Conservation (phyloP, 2,329 filamentous ascomycete genomes). For the Stachybotrys chlorohalonatus region DNA sequence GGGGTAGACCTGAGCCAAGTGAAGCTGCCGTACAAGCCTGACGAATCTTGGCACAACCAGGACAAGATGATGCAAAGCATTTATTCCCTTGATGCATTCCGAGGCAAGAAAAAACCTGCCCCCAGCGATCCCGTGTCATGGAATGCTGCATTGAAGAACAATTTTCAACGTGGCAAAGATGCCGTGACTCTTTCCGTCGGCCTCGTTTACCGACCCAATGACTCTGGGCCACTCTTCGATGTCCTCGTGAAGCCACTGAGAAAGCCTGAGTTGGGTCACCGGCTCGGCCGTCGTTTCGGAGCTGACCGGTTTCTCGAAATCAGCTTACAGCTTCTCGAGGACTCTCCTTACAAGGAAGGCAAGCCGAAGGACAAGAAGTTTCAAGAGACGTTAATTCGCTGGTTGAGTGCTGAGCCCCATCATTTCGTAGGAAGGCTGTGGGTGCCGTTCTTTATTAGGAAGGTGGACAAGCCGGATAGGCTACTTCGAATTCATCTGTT, state of each 20-base stretch:
- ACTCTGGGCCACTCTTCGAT: slow-evolving; percentile 30
- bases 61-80: slow-evolving; percentile 31
- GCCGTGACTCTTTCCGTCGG: slow-evolving; percentile 34
- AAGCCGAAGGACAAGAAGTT: not conserved
- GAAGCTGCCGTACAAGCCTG: slow-evolving; percentile 23
- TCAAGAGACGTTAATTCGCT: slow-evolving; percentile 7
- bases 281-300: slow-evolving; percentile 46
- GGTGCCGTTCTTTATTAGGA: slow-evolving; percentile 34
- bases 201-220: slow-evolving; percentile 25
- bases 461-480: not conserved
- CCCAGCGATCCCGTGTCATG: slow-evolving; percentile 34
- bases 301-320: slow-evolving; percentile 50
- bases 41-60: slow-evolving; percentile 33
- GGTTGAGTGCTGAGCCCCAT: slow-evolving; percentile 23
- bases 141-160: slow-evolving; percentile 27
- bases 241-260: slow-evolving; percentile 39
- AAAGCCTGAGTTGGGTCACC: slow-evolving; percentile 37
- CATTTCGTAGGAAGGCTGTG: slow-evolving; percentile 37
- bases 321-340: slow-evolving; percentile 33
- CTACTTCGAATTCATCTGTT: slow-evolving; percentile 39
- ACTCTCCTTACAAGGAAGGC: not conserved
- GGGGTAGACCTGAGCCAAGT: slow-evolving; percentile 26
- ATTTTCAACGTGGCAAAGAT: slow-evolving; percentile 22
- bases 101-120: slow-evolving; percentile 38
- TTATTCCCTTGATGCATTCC: slow-evolving; percentile 26